Base-by-base conservation (phyloP, 2,329 filamentous ascomycete species). In the Knoxdaviesia proteae region DNA sequence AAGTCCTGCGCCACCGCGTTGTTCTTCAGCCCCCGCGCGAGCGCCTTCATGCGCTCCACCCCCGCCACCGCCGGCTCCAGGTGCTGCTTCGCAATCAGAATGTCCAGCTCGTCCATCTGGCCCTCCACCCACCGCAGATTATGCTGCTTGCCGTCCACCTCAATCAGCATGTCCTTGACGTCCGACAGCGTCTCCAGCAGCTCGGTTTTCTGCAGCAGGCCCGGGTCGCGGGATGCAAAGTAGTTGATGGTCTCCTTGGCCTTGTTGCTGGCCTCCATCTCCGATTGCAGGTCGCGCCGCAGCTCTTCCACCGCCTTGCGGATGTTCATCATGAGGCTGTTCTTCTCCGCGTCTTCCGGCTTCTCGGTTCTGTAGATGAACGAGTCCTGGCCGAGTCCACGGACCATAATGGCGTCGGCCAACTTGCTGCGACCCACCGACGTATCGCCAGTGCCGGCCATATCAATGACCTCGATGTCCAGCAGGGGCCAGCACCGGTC, bases 101-200 rank as follows among this genome's bases (percentile, higher is more conserved):
- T 96, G 54, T 98, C 90, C 5, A 98, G 72, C 54, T 93, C 84
- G 54, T 98, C 90, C 58, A 98, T 82, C 60, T 96, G 84, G 42
- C 77, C 76, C 57, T 98, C 90, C 0, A 98, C 84, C 84, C 84
- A 94, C 42, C 88, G 81, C 39, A 98, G 69, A 55, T 90, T 94
- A 56, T 96, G 84, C 58, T 94, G 87, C 53, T 93, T 93, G 40
- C 90, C 90, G 53, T 96, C 90, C 9, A 94, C 84, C 52, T 98
- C 90, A 50, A 98, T 87, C 44, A 94, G 72, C 62, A 94, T 80
- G 56, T 92, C 83, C 54, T 84, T 84, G 51, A 80, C 76, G 47
- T 78, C 75, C 2, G 84, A 84, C 7, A 86, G 61, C 6, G 74
- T 80, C 54, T 90, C 84, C 9, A 93, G 68, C 3, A 90, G 63